Conservation (phyloP, 192 early-diverging fungal species). For the Mortierella antarctica region DNA sequence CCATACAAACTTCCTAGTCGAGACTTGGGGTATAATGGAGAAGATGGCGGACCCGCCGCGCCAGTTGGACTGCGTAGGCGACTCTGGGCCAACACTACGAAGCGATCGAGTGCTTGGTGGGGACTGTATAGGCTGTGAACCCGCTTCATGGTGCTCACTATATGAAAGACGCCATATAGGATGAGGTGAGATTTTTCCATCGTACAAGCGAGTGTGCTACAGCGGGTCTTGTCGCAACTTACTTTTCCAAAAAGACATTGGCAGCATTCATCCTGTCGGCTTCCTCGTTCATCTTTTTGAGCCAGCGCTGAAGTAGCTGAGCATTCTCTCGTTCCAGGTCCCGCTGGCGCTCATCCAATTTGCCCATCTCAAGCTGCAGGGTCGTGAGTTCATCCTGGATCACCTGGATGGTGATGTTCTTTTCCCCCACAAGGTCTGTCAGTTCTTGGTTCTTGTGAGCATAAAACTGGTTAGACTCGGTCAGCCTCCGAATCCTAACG, state of each 20-base stretch:
- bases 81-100: constrained; percentile 39
- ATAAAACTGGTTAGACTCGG: constrained; percentile 39
- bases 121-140: constrained; percentile 11
- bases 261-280: constrained; percentile 94
- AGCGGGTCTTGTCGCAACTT: constrained; percentile 28
- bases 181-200: no score
- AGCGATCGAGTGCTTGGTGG: constrained; percentile 42
- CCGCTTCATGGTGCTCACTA: constrained; percentile 37
- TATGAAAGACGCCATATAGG: neutral
- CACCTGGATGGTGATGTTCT: constrained; percentile 92
- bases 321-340: constrained; percentile 85
- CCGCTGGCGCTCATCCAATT: constrained; percentile 73
- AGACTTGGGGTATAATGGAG: constrained; percentile 45
- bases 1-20: constrained; percentile 38
- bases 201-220: neutral
- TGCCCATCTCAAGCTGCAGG: constrained; percentile 89
- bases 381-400: constrained; percentile 93
- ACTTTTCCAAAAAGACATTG: constrained; percentile 89
- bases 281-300: constrained; percentile 90
- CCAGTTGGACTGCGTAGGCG: constrained; percentile 46
- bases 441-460: constrained; percentile 51
- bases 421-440: constrained; percentile 75
- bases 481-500: constrained; percentile 52
- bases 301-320: constrained; percentile 90
- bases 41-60: constrained; percentile 40